Percentiles rank a stretch among this genome's conserved stretches.
These are phyloP conservation scores for Sutorius australiensis DNA, from an alignment of 768 basidiomycete species.

Conservation along the genomic window DNA sequence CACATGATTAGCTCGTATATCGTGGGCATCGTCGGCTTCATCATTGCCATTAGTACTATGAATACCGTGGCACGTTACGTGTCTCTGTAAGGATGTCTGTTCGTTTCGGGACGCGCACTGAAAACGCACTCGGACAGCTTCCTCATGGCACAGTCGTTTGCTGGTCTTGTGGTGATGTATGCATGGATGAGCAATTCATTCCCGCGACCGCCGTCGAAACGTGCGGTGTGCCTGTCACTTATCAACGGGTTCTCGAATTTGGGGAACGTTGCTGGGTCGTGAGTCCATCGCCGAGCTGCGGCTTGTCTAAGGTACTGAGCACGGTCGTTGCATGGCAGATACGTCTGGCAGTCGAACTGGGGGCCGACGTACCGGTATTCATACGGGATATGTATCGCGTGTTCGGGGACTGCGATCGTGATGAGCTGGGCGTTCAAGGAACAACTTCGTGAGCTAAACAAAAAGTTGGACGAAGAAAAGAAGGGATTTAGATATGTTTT, in stretches of 20 bases:
- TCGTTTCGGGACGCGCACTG: constrained; percentile 5
- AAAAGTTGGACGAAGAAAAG: constrained; percentile 34
- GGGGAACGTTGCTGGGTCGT: constrained; percentile 83
- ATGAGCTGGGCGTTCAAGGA: constrained; percentile 47
- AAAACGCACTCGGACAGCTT: constrained; percentile 43
- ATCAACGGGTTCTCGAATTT: constrained; percentile 81
- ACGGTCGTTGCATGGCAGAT: constrained; percentile 34
- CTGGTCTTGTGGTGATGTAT: constrained; percentile 63
- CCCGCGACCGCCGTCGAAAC: constrained; percentile 77
- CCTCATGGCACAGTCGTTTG: constrained; percentile 71
- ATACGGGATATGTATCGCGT: constrained; percentile 69
- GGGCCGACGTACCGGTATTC: constrained; percentile 69
- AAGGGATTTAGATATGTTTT: constrained; percentile 47
- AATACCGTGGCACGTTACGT: constrained; percentile 61
- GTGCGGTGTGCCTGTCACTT: constrained; percentile 77
- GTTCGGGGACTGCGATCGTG: constrained; percentile 47
- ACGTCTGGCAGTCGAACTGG: constrained; percentile 66
- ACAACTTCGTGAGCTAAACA: constrained; percentile 43
- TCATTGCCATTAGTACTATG: constrained; percentile 63
- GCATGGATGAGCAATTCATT: constrained; percentile 56
- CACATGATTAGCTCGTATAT: constrained; percentile 56
- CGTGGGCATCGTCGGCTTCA: constrained; percentile 63
- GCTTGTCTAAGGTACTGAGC: neutral
- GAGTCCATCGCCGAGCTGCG: constrained; percentile 30
- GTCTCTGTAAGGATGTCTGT: constrained; percentile 42